phyloP scores from a whole-genome alignment of 2,329 filamentous ascomycete species.

The Lasiodiplodia sp. region DNA sequence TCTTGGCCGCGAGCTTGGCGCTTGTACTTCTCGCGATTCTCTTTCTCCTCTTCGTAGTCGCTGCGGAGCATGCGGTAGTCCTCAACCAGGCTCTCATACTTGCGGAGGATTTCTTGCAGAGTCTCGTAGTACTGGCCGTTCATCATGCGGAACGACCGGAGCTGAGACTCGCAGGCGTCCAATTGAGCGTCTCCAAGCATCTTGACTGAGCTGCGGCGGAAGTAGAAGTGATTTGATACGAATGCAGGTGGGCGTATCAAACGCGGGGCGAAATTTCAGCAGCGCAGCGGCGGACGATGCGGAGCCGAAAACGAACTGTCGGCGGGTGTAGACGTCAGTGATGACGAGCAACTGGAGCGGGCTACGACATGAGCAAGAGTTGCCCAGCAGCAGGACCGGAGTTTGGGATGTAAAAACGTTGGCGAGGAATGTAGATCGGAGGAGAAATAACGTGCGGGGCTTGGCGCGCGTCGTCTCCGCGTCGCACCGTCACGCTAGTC shows the following conservation, averaged over 20 bases:
- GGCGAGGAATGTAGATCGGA: constrained; percentile 6
- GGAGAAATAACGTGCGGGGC: constrained; percentile 5
- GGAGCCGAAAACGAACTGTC: neutral
- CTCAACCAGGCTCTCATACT: constrained; percentile 28
- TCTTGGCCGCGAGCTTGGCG: constrained; percentile 42
- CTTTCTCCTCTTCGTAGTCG: constrained; percentile 32
- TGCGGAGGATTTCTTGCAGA: constrained; percentile 25
- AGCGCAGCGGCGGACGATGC: neutral
- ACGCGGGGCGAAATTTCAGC: neutral
- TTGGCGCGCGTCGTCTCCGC: neutral
- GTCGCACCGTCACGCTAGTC: constrained; percentile 3
- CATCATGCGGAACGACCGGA: constrained; percentile 21
- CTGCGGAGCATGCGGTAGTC: constrained; percentile 28
- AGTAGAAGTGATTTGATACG: neutral
- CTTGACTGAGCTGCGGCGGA: neutral
- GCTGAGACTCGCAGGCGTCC: constrained; percentile 28
- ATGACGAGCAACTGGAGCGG: neutral
- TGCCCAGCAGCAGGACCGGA: neutral
- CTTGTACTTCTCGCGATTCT: constrained; percentile 32
- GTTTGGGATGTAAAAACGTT: neutral
- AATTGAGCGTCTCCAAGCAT: constrained; percentile 29
- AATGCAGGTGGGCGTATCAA: neutral
- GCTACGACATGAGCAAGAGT: neutral
- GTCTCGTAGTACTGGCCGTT: constrained; percentile 26
- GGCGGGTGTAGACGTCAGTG: neutral